A percentile compares a stretch with the other conserved stretches of the same genome.
phyloP scores from a whole-genome alignment of 495 filamentous ascomycete species.

The Penicillium riverlandense region DNA sequence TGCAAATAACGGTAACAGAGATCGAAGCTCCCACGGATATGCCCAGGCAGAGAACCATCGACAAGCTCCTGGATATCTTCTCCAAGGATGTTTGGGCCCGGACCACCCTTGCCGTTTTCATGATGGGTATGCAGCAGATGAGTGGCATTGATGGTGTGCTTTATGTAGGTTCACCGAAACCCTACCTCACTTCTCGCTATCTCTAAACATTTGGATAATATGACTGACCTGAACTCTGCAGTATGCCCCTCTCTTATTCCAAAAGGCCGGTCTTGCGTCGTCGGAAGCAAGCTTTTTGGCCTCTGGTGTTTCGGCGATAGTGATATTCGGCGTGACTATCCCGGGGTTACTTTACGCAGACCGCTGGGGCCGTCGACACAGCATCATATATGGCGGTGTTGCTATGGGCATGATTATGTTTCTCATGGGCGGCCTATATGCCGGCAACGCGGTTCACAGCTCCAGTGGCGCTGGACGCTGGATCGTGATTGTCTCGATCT shows the following conservation, averaged over 20 bases:
- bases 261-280: constrained; percentile 44
- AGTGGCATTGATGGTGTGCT: constrained; percentile 19
- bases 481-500: constrained; percentile 49
- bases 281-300: constrained; percentile 46
- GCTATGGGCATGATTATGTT: constrained; percentile 39
- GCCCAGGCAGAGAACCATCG: neutral
- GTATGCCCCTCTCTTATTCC: constrained; percentile 48
- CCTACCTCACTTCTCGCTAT: neutral
- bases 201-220: no score
- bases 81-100: constrained; percentile 29
- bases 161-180: constrained; percentile 30
- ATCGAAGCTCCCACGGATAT: no score
- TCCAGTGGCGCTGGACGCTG: constrained; percentile 40
- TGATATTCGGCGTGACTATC: constrained; percentile 43
- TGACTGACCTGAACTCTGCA: constrained; percentile 6
- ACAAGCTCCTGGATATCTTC: constrained; percentile 28
- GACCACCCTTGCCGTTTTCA: constrained; percentile 33
- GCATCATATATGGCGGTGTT: constrained; percentile 48
- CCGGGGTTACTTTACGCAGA: constrained; percentile 50
- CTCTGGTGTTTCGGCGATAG: constrained; percentile 45
- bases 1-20: neutral
- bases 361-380: constrained; percentile 51
- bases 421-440: constrained; percentile 46
- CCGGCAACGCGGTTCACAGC: constrained; percentile 37
- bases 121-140: constrained; percentile 41